Evolutionary conservation across 805 yeast species (phyloP), one percentile per base, ranked within the genome.

Genomic region (Zygoascus bituminiphila): DNA sequence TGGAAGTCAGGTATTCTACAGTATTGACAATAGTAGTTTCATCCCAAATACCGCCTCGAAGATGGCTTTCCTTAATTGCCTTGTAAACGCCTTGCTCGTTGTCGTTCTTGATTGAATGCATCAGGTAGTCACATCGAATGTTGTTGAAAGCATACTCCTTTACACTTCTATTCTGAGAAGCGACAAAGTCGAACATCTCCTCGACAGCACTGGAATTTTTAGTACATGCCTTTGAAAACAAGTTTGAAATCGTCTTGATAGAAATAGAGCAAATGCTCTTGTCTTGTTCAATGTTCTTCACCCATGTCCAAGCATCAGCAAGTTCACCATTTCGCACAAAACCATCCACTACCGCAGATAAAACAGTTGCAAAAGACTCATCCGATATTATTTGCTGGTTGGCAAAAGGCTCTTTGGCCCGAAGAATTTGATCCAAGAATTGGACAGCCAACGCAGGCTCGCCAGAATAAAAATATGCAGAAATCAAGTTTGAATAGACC

Each of bases 261-360:
- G 51, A 29, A 5, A 52, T n/a, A 10, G 54, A 40, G 22, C 25
- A 50, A 23, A 48, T 45, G 6, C 46, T 31, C 5, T 23, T 39
- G 42, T 62, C 62, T 4, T 25, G 21, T 14, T 56, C 58, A 14
- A 56, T 35, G 21, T 52, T 45, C 48, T 48, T 50, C 19, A 61
- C 46, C 66, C 67, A 64, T 6, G 44, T 45, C 65, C 64, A 63
- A 1, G 64, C 65, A 15, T 56, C 46, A 17, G 43, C 48, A 33
- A 33, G 31, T 9, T 58, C 63, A 7, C 58, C 58, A 15, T 41
- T 17, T 2, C 37, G 8, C 17, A 54, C 47, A 33, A 63, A 61
- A 14, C 64, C 66, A 14, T 44, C 49, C 21, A 64, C 45, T 12
- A 60, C 47, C 9, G 49, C 24, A 15, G 40, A n/a, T 22, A 44